Percentiles rank a stretch among this genome's conserved stretches.
phyloP scores from a whole-genome alignment of 768 basidiomycete genomes.

The Crassisporium funariophilum region DNA sequence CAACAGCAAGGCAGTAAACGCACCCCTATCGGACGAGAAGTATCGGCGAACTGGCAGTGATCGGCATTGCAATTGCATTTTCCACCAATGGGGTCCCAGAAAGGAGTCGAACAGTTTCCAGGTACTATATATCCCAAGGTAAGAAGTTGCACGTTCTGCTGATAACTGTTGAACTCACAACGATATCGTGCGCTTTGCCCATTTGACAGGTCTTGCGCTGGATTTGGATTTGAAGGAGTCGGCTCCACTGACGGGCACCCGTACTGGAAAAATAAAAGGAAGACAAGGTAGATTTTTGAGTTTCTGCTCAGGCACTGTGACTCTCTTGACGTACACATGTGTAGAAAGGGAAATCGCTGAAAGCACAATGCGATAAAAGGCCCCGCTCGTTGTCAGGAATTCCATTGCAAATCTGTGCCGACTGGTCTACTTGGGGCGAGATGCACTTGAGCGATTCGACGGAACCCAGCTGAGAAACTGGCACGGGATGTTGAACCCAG shows the following conservation, averaged over 20 bases:
- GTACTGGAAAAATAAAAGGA: constrained; percentile 47
- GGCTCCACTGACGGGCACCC: constrained; percentile 65
- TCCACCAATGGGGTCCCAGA: constrained; percentile 77
- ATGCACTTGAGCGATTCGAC: constrained; percentile 63
- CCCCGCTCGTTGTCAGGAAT: constrained; percentile 69
- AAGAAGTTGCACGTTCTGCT: too few species aligned
- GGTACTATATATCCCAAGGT: constrained; percentile 46
- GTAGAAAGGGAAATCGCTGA: constrained; percentile 77
- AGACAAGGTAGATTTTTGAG: too few species aligned
- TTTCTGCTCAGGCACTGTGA: too few species aligned
- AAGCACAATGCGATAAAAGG: constrained; percentile 59
- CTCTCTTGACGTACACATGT: constrained; percentile 79
- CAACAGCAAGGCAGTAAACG: constrained; percentile 27
- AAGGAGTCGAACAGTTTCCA: constrained; percentile 72
- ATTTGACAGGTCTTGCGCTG: constrained; percentile 51
- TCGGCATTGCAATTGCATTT: constrained; percentile 60
- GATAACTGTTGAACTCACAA: too few species aligned
- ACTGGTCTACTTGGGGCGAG: constrained; percentile 57
- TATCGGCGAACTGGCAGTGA: constrained; percentile 64
- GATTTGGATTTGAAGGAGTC: constrained; percentile 64
- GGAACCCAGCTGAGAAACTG: constrained; percentile 57
- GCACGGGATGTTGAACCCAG: constrained; percentile 74
- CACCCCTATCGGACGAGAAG: constrained; percentile 66
- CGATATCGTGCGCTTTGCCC: constrained; percentile 53
- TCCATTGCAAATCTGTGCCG: constrained; percentile 72